Base-by-base conservation (phyloP, 2,329 filamentous ascomycete species). In the Didymosphaeria variabile region DNA sequence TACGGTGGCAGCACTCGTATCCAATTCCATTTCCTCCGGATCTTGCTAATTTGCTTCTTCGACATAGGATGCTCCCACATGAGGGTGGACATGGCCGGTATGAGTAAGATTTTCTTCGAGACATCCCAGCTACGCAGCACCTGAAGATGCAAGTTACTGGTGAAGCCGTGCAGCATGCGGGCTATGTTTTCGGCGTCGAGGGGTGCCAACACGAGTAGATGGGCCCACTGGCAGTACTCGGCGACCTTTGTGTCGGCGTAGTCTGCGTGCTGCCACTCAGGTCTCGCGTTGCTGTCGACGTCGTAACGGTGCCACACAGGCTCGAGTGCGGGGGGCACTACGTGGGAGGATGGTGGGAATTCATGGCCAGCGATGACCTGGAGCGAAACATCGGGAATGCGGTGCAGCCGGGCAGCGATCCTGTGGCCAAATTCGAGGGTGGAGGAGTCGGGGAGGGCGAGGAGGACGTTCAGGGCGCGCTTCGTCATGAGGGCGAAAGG, bases 21-120 rank as follows among this genome's bases (percentile, higher is more conserved):
- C 92, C 93, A 97, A 56, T 89, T 90, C 92, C 92, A 97, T 76
- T 93, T 94, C 64, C 88, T 84, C 65, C 90, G 86, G 45, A 97
- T 87, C 79, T 96, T 95, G 78, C 87, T 90, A 62, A 97, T 85
- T 74, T 97, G 93, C 71, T 93, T 91, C 80, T 91, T 92, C 17
- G 92, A 97, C 80, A 94, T 89, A 2, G 93, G 92, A 71, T 95
- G 93, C 73, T 94, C 89, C 93, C 93, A 97, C 88, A 94, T 93
- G 62, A 91, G 86, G 1, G 88, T 88, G 36, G 91, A 94, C 93
- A 97, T 96, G 66, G 92, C 92, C 0, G 94, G 93, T 7, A 97
- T 89, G 59, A 97, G 81, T 52, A 97, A 80, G 32, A 97, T 91
- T 69, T 90, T 91, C 80, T 97, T 97, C 7, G 90, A 90, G 0